Evolutionary conservation across 768 basidiomycete genomes (phyloP).

Genomic region (Trametes coccinea): DNA sequence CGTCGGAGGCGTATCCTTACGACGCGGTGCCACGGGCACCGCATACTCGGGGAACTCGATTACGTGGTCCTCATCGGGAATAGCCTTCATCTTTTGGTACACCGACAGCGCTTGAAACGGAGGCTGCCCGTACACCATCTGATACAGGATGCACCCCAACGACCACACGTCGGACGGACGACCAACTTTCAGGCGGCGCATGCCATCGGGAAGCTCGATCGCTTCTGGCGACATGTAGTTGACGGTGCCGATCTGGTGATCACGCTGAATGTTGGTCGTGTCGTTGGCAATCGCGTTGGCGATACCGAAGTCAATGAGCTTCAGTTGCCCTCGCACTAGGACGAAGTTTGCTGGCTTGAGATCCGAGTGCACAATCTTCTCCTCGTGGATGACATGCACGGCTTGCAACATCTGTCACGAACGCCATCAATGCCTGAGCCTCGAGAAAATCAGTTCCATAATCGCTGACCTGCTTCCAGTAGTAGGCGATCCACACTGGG

Average conservation of each 20-base stretch:
- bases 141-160: constrained; percentile 95
- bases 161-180: constrained; percentile 98
- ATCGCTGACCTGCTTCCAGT: constrained; percentile 90
- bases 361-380: constrained; percentile 98
- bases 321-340: constrained; percentile 89
- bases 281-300: constrained; percentile 98
- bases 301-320: constrained; percentile 99
- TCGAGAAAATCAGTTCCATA: background rate
- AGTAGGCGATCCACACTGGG: constrained; percentile 93
- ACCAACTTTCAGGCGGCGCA: constrained; percentile 90
- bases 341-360: constrained; percentile 99
- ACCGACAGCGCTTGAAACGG: constrained; percentile 88
- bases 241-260: constrained; percentile 95
- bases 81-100: constrained; percentile 91
- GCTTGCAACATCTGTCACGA: constrained; percentile 90
- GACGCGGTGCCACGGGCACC: constrained; percentile 30
- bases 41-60: constrained; percentile 85
- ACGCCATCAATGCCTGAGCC: background rate
- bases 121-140: constrained; percentile 95
- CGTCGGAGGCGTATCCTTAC: constrained; percentile 36
- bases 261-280: constrained; percentile 96
- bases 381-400: constrained; percentile 97
- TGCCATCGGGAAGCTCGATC: constrained; percentile 84
- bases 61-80: constrained; percentile 71
- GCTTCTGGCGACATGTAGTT: constrained; percentile 99